phyloP scores from a whole-genome alignment of 1,139 yeast species.

The Zygoascus sp. region DNA sequence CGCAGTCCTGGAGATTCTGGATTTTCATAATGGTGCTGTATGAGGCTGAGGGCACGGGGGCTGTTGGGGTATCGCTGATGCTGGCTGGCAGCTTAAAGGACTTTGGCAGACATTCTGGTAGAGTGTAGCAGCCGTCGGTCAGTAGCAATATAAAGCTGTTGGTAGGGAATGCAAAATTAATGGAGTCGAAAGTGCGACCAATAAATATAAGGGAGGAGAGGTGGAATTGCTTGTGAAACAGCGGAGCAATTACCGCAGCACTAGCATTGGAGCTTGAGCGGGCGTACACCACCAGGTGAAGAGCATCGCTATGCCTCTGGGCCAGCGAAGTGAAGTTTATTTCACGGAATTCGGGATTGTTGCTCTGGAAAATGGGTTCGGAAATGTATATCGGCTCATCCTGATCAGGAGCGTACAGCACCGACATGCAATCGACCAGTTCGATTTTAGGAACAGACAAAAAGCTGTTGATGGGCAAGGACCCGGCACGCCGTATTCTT shows the following conservation, averaged over 20 bases:
- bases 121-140: slow-evolving; percentile 39
- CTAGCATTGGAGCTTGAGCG: slow-evolving; percentile 2
- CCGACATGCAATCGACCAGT: slow-evolving; percentile 38
- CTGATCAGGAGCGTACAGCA: slow-evolving; percentile 34
- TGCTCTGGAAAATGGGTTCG: slow-evolving; percentile 34
- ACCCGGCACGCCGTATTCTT: not conserved
- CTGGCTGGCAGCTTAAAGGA: slow-evolving; percentile 9
- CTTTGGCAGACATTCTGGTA: slow-evolving; percentile 1
- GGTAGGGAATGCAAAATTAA: slow-evolving; percentile 21
- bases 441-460: slow-evolving; percentile 20
- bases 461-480: not conserved
- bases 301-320: slow-evolving; percentile 16
- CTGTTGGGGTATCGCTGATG: slow-evolving; percentile 10
- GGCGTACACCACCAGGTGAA: slow-evolving; percentile 22
- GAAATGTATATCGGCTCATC: slow-evolving; percentile 41
- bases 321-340: slow-evolving; percentile 23
- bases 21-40: slow-evolving; percentile 46
- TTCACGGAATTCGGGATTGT: slow-evolving; percentile 38
- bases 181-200: slow-evolving; percentile 23
- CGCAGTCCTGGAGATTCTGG: slow-evolving; percentile 42
- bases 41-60: slow-evolving; percentile 27
- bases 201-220: slow-evolving; percentile 22
- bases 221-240: slow-evolving; percentile 17
- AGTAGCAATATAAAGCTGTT: slow-evolving; percentile 38
- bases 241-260: slow-evolving; percentile 2